These are phyloP conservation scores for Tylopilus sp. DNA, from an alignment of 1,284 basidiomycete genomes.

Conservation along the genomic window DNA sequence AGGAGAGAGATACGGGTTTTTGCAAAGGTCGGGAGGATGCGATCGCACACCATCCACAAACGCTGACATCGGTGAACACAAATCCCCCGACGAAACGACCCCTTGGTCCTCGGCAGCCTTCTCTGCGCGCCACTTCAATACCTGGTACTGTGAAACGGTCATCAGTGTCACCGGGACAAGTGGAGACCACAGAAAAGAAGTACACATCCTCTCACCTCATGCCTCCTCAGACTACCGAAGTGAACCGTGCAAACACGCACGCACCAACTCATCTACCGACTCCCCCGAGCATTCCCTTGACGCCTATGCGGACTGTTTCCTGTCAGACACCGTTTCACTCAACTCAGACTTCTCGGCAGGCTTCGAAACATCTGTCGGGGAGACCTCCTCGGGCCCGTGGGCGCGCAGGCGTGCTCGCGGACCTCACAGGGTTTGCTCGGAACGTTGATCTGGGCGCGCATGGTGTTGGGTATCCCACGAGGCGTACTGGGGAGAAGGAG, in stretches of 20 bases:
- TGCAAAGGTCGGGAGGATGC: not conserved
- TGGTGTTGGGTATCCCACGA: conserved; percentile 21
- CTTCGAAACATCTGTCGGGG: conserved; percentile 27
- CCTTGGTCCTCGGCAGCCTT: conserved; percentile 20
- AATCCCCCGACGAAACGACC: conserved; percentile 21
- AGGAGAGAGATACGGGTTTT: not conserved
- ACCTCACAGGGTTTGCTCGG: conserved; percentile 33
- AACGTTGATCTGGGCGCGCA: conserved; percentile 35
- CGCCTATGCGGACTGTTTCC: conserved; percentile 2
- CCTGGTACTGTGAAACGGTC: not conserved
- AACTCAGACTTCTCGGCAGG: conserved; percentile 5
- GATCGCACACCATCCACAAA: not conserved
- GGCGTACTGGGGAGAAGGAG: conserved; percentile 15
- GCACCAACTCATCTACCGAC: not conserved
- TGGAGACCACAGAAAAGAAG: conserved; percentile 4
- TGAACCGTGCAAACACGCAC: conserved; percentile 1
- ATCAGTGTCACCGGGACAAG: not conserved
- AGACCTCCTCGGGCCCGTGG: conserved; percentile 27
- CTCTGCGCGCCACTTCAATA: conserved; percentile 9
- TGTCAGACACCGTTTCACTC: conserved; percentile 6
- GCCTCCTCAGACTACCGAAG: conserved; percentile 3
- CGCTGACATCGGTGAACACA: conserved; percentile 15
- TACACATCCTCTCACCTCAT: not conserved
- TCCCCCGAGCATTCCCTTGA: conserved; percentile 3
- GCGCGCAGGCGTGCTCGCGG: conserved; percentile 25